Percentiles rank a stretch among this genome's conserved stretches.
These are phyloP conservation scores for Pyricularia pennisetigena DNA, from an alignment of 2,329 filamentous ascomycete genomes.

Conservation along the genomic window DNA sequence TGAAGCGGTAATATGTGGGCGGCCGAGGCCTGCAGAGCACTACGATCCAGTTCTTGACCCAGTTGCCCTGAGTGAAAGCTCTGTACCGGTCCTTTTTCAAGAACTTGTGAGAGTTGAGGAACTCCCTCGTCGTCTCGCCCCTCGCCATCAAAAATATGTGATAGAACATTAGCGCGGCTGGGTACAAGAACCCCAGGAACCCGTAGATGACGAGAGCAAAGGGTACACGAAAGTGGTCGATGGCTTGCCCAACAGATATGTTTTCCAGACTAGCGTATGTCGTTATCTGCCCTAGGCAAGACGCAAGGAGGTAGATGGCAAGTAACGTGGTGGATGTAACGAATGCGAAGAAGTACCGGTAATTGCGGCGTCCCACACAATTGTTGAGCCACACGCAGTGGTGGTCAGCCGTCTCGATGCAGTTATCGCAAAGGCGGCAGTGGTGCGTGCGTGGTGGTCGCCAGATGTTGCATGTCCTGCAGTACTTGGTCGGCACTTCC, in stretches of 20 bases:
- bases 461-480: conserved; percentile 96
- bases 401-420: conserved; percentile 93
- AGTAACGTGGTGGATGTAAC: conserved; percentile 71
- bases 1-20: conserved; percentile 85
- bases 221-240: conserved; percentile 63
- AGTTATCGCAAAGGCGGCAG: conserved; percentile 94
- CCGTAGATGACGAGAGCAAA: conserved; percentile 87
- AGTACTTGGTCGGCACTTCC: conserved; percentile 97
- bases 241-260: conserved; percentile 58
- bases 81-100: conserved; percentile 82
- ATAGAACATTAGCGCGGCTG: conserved; percentile 73
- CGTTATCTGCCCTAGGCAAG: conserved; percentile 72
- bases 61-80: conserved; percentile 72
- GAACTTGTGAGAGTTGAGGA: conserved; percentile 94
- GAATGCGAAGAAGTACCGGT: conserved; percentile 95
- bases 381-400: conserved; percentile 99
- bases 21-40: conserved; percentile 77
- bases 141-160: conserved; percentile 85
- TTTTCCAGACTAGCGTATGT: conserved; percentile 55
- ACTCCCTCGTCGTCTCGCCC: conserved; percentile 92
- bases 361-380: conserved; percentile 92
- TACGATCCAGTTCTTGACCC: conserved; percentile 68
- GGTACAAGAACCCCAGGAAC: conserved; percentile 66
- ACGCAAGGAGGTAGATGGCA: conserved; percentile 63
- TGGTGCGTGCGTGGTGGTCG: conserved; percentile 91